A percentile compares a stretch with the other conserved stretches of the same genome.
Evolutionary conservation across 2,329 filamentous ascomycete genomes (phyloP).

Genomic region (Cladosporium sp.): DNA sequence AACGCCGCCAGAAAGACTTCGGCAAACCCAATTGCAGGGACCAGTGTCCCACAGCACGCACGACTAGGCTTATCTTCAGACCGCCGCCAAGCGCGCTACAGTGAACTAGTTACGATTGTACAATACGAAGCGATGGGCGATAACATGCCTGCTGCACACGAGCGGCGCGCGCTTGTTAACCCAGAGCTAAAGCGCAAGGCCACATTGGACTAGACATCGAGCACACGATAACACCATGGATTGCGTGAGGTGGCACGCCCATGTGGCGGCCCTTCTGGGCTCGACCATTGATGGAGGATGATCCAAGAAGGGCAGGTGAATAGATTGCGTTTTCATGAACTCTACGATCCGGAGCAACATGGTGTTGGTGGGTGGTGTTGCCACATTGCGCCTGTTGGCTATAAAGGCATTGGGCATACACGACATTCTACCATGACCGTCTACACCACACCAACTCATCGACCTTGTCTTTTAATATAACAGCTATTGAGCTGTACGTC

Average conservation of each 20-base stretch:
- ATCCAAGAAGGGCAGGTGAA: constrained; percentile 5
- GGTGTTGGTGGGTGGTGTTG: neutral
- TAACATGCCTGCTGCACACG: neutral
- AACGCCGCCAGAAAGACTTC: neutral
- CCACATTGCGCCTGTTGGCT: neutral
- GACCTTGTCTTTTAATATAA: neutral
- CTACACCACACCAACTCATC: neutral
- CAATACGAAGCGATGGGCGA: neutral
- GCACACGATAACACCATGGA: constrained; percentile 2
- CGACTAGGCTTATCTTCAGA: neutral
- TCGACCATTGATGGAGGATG: neutral
- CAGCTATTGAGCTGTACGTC: neutral
- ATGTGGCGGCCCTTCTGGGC: neutral
- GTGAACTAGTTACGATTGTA: neutral
- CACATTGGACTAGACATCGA: neutral
- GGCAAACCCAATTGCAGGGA: neutral
- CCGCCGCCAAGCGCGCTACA: neutral
- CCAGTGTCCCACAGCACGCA: neutral
- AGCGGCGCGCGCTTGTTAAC: neutral
- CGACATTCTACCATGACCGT: neutral
- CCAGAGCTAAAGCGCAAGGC: neutral
- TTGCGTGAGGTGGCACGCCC: neutral
- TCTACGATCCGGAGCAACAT: neutral
- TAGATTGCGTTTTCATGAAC: neutral
- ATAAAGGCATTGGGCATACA: neutral